A percentile compares a stretch with the other conserved stretches of the same genome.
phyloP scores from a whole-genome alignment of 345 rosid species.

The Euphorbia tirucalli region DNA sequence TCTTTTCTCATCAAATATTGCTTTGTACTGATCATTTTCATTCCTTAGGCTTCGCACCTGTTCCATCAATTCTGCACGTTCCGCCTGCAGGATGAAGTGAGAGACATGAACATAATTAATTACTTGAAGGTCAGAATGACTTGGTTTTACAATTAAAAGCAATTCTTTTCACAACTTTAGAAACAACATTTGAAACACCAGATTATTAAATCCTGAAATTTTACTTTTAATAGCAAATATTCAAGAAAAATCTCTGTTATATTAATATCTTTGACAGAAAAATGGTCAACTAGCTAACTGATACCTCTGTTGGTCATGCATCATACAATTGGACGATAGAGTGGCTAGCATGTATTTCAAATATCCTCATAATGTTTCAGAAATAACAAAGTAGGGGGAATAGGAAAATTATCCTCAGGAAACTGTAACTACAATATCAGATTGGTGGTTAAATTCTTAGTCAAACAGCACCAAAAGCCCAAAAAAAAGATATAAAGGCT shows the following conservation, averaged over 20 bases:
- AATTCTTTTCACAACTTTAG: background rate
- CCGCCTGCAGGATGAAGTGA: constrained; percentile 33
- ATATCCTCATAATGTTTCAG: background rate
- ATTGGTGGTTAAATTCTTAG: background rate
- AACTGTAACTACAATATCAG: background rate
- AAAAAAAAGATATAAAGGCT: background rate
- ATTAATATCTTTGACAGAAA: background rate
- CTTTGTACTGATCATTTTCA: constrained; percentile 37
- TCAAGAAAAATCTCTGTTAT: background rate
- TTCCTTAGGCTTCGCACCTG: constrained; percentile 40
- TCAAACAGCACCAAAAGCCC: background rate
- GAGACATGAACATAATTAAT: background rate
- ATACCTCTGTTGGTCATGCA: background rate
- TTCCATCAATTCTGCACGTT: constrained; percentile 42
- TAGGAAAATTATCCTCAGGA: background rate
- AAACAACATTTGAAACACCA: background rate
- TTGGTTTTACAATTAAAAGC: background rate
- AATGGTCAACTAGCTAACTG: background rate
- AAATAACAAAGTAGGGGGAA: background rate
- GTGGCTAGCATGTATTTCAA: background rate
- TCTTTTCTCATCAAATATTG: constrained; percentile 57
- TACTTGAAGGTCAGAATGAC: background rate
- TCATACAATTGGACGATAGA: background rate
- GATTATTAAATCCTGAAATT: background rate
- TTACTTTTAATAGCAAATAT: background rate